Evolutionary conservation across 176 grass and related monocot species (phyloP).

Genomic region (Melocanna baccifera): DNA sequence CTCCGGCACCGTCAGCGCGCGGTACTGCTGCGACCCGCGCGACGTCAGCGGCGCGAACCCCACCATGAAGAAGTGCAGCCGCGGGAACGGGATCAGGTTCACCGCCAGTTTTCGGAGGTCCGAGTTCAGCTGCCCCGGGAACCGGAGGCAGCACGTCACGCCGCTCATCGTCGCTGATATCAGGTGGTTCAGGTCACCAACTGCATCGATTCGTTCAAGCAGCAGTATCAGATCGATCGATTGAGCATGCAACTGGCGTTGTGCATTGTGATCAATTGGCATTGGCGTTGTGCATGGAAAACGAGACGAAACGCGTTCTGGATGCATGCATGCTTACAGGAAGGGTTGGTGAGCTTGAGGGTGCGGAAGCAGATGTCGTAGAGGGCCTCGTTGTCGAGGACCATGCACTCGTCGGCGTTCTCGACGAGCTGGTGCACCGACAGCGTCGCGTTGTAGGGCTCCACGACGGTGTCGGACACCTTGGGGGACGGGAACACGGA

Average conservation of each 20-base stretch:
- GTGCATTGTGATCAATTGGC: background rate
- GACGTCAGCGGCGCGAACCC: conserved; percentile 76
- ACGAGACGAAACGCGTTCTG: background rate
- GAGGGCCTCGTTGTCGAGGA: conserved; percentile 68
- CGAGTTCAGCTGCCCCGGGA: conserved; percentile 90
- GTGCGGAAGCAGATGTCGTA: conserved; percentile 77
- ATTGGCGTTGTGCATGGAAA: background rate
- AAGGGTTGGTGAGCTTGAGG: conserved; percentile 72
- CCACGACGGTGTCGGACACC: conserved; percentile 68
- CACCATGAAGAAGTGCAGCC: conserved; percentile 89
- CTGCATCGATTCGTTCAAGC: background rate
- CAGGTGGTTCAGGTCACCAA: conserved; percentile 82
- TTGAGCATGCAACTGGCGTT: background rate
- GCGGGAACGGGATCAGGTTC: conserved; percentile 80
- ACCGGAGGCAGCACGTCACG: conserved; percentile 82
- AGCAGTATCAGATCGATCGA: background rate
- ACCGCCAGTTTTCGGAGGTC: conserved; percentile 78
- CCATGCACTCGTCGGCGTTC: conserved; percentile 81
- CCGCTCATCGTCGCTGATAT: conserved; percentile 89
- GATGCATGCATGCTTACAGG: conserved; percentile 28
- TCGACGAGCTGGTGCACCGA: conserved; percentile 78
- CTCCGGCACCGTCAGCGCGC: conserved; percentile 75
- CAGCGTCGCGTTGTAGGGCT: conserved; percentile 67
- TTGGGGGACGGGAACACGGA: conserved; percentile 74
- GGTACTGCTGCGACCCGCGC: conserved; percentile 74